Evolutionary conservation across 352 stramenopile genomes (phyloP), one percentile per base, ranked within the genome.

Genomic region (Phytophthora fragariaefolia): DNA sequence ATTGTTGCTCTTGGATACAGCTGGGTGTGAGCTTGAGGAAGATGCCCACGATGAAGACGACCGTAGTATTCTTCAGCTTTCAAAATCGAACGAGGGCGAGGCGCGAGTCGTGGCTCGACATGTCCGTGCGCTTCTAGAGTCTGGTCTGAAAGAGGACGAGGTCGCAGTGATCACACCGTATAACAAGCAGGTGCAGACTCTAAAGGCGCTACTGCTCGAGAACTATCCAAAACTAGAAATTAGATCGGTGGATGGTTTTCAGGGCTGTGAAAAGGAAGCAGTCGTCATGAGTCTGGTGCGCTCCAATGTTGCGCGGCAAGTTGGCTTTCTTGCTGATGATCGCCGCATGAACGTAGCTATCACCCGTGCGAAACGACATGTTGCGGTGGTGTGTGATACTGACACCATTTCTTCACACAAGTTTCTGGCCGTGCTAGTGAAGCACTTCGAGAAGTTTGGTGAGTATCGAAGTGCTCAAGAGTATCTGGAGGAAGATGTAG

Each of bases 111-210:
- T 95, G 12, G 78, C 75, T 10, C 75, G 78, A 47, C 95, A 99
- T 76, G 89, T 99, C 3, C 68, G 79, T 15, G 77, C 74, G 3
- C 77, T 99, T 17, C 55, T 99, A 6, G 51, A 71, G 2, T 49
- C 86, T 43, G 97, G 97, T 1, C 46, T 99, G 5, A 80, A 73
- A 18, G 80, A 89, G 30, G 78, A 95, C 32, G 91, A 99, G 49
- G 86, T 99, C 26, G 97, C 94, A 18, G 88, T 99, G 20, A 99
- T 99, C 72, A 99, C 98, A 22, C 98, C 98, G 3, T 99, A 99
- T 85, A 99, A 99, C 80, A 98, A 97, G 30, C 98, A 99, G 63
- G 87, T 95, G n/a, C 90, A 98, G 54, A 63, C 96, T 5, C 74
- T 99, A 27, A 92, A 97, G 49, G 85, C 77, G 23, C 56, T 97